Percentiles rank a stretch among this genome's conserved stretches.
Evolutionary conservation across 768 basidiomycete genomes (phyloP).

Genomic region (Candolleomyces aberdarensis): DNA sequence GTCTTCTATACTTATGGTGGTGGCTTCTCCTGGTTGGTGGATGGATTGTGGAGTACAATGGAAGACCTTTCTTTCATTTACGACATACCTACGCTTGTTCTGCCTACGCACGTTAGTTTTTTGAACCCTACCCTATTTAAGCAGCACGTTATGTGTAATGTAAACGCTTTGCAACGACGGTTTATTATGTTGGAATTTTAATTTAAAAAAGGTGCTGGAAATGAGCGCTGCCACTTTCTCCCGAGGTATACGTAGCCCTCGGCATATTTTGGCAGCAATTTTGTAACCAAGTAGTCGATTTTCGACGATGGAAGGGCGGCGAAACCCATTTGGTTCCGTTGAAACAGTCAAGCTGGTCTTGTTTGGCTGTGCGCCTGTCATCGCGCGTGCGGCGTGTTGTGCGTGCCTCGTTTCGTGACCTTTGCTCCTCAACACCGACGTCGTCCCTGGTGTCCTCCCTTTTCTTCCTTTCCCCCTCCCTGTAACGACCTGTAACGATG

Average conservation of each 20-base stretch:
- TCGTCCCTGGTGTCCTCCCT: conserved; percentile 5
- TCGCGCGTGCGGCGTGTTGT: conserved; percentile 13
- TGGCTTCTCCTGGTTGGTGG: too few species aligned
- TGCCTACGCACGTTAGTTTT: conserved; percentile 3
- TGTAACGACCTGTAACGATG: conserved; percentile 24
- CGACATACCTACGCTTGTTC: conserved; percentile 10
- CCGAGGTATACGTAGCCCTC: too few species aligned
- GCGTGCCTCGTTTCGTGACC: conserved; percentile 9
- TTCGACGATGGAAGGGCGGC: neutral
- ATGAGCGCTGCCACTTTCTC: too few species aligned
- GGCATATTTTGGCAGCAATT: too few species aligned
- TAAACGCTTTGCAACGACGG: too few species aligned
- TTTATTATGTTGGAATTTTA: too few species aligned
- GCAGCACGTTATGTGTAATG: neutral
- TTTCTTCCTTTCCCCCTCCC: neutral
- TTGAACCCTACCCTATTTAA: conserved; percentile 10
- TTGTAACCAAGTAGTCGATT: neutral
- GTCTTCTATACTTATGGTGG: too few species aligned
- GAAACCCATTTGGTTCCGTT: neutral
- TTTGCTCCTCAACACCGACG: conserved; percentile 1
- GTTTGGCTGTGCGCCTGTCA: conserved; percentile 22
- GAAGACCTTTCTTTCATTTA: neutral
- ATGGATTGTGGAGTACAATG: too few species aligned
- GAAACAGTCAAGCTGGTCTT: conserved; percentile 9
- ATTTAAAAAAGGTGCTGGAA: too few species aligned